Conservation (phyloP, 1,284 basidiomycete genomes). For the Termitomyces sp. region DNA sequence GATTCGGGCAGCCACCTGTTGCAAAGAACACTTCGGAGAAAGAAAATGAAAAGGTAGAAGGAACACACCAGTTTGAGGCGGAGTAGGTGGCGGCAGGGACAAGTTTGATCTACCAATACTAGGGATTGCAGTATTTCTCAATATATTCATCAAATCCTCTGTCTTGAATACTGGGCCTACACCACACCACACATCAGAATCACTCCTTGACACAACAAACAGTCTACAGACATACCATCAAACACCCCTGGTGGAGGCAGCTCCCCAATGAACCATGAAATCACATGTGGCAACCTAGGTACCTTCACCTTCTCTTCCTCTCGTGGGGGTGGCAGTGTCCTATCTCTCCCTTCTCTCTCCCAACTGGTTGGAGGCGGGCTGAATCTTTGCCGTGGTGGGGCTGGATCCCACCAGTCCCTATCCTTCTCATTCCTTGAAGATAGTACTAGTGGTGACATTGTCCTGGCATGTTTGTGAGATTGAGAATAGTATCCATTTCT, state of each 20-base stretch:
- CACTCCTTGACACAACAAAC: slow-evolving; percentile 3
- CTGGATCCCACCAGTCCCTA: slow-evolving; percentile 40
- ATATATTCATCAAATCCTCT: slow-evolving; percentile 80
- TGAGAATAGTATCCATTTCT: slow-evolving; percentile 26
- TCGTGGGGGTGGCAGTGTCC: slow-evolving; percentile 27
- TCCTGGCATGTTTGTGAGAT: slow-evolving; percentile 52
- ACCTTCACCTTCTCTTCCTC: slow-evolving; percentile 52
- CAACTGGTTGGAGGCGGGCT: slow-evolving; percentile 37
- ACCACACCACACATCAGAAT: slow-evolving; percentile 7
- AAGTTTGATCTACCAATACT: slow-evolving; percentile 43
- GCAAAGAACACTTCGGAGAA: neutral
- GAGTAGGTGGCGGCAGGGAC: slow-evolving; percentile 44
- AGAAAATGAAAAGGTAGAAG: neutral
- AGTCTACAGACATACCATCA: slow-evolving; percentile 54
- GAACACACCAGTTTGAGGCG: slow-evolving; percentile 37
- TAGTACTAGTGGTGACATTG: slow-evolving; percentile 45
- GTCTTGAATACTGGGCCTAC: slow-evolving; percentile 82
- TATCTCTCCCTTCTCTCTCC: slow-evolving; percentile 36
- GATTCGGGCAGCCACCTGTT: slow-evolving; percentile 50
- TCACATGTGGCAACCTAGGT: slow-evolving; percentile 57
- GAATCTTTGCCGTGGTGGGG: slow-evolving; percentile 33
- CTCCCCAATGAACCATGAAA: slow-evolving; percentile 78
- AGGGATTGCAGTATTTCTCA: slow-evolving; percentile 73
- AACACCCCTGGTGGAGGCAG: slow-evolving; percentile 69
- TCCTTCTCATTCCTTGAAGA: slow-evolving; percentile 10